Evolutionary conservation across 495 filamentous ascomycete genomes (phyloP).

Genomic region (Aspergillus mulundensis): DNA sequence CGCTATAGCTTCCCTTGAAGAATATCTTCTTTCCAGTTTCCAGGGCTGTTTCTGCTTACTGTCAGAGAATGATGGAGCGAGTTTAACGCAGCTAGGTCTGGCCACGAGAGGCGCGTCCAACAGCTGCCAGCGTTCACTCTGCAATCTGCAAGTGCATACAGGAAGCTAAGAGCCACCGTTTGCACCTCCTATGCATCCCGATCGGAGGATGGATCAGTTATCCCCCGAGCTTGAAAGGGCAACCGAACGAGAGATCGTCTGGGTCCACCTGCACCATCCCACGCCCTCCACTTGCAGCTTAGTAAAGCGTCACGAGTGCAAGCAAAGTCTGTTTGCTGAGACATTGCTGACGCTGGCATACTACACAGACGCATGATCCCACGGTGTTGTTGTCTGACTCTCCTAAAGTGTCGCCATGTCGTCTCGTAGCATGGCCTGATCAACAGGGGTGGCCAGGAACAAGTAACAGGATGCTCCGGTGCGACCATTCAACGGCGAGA

Average conservation of each 20-base stretch:
- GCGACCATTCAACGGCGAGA: background rate
- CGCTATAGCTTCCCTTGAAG: no score
- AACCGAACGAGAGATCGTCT: background rate
- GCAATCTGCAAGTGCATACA: no score
- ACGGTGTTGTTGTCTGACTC: background rate
- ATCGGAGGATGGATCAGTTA: background rate
- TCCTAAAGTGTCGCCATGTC: background rate
- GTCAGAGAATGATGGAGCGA: no score
- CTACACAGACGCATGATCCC: background rate
- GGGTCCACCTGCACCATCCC: background rate
- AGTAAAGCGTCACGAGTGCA: background rate
- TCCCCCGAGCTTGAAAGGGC: background rate
- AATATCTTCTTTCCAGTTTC: no score
- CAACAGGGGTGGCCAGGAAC: background rate
- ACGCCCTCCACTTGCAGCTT: background rate
- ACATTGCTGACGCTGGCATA: no score
- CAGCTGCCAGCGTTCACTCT: no score
- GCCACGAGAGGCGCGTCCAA: no score
- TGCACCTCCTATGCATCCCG: background rate
- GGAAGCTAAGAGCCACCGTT: no score
- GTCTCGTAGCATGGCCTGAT: background rate
- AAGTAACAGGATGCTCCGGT: background rate
- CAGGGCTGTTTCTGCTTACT: no score
- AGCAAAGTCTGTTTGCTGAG: background rate
- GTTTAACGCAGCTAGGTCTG: no score